Evolutionary conservation across 495 filamentous ascomycete species (phyloP).

Genomic region (Tuber calosporum): DNA sequence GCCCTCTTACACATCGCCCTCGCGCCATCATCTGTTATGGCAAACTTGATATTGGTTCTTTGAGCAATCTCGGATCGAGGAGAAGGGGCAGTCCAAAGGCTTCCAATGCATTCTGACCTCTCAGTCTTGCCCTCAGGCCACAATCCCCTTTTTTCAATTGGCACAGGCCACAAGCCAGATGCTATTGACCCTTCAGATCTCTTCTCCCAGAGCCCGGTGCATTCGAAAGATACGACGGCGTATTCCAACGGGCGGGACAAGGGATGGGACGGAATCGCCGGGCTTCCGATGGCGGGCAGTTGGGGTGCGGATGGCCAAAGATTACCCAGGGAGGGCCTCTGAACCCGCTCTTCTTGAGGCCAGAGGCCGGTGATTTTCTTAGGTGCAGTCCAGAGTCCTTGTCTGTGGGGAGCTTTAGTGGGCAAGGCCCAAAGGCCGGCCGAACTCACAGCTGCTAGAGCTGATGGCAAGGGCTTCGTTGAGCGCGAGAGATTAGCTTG

Average conservation of each 20-base stretch:
- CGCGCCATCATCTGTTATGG: neutral
- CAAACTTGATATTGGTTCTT: slow-evolving; percentile 20
- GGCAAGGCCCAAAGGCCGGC: slow-evolving; percentile 13
- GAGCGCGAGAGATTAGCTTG: neutral
- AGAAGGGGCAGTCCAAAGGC: slow-evolving; percentile 14
- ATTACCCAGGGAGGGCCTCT: neutral
- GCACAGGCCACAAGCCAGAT: slow-evolving; percentile 8
- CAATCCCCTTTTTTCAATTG: slow-evolving; percentile 2
- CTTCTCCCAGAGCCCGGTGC: slow-evolving; percentile 10
- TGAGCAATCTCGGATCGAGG: neutral
- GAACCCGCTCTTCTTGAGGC: slow-evolving; percentile 9
- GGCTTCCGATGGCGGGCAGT: neutral
- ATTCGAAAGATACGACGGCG: neutral
- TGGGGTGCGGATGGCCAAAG: slow-evolving; percentile 25
- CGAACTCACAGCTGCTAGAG: slow-evolving; percentile 2
- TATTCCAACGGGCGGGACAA: neutral
- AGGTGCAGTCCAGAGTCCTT: slow-evolving; percentile 12
- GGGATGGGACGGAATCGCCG: neutral
- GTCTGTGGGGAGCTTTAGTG: neutral
- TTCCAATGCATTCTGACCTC: neutral
- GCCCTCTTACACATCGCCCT: slow-evolving; percentile 14
- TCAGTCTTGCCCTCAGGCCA: slow-evolving; percentile 14
- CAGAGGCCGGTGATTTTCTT: slow-evolving; percentile 15
- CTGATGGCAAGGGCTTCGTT: neutral
- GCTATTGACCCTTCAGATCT: neutral